Conservation (phyloP, 1,284 basidiomycete genomes). For the Mycena sp. region DNA sequence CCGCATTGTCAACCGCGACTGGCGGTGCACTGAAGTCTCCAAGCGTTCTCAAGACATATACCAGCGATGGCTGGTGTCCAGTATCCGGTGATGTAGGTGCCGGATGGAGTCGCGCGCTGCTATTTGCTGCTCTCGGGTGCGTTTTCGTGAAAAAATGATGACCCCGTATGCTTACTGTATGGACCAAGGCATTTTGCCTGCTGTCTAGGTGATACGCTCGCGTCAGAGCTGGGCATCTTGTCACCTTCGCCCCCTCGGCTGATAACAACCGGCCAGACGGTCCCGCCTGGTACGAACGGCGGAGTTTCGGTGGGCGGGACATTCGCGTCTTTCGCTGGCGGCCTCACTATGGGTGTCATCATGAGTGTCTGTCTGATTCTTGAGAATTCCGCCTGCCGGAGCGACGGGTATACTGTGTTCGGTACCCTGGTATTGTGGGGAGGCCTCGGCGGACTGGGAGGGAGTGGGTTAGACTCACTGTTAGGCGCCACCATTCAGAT, state of each 20-base stretch:
- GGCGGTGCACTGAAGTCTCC: constrained; percentile 18
- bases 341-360: constrained; percentile 73
- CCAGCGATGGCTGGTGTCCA: constrained; percentile 60
- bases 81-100: constrained; percentile 48
- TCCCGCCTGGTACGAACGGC: constrained; percentile 94
- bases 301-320: constrained; percentile 84
- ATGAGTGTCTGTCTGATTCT: constrained; percentile 67
- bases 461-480: constrained; percentile 86
- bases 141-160: constrained; percentile 20
- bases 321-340: constrained; percentile 78
- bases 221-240: constrained; percentile 87
- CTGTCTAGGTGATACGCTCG: constrained; percentile 84
- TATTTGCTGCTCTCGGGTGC: constrained; percentile 78
- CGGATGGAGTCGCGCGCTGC: constrained; percentile 65
- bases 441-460: constrained; percentile 71
- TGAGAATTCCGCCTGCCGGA: constrained; percentile 66
- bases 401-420: constrained; percentile 47
- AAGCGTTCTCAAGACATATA: constrained; percentile 26
- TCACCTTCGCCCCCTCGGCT: constrained; percentile 74
- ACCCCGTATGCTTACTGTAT: constrained; percentile 9
- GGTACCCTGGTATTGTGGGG: constrained; percentile 67
- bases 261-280: constrained; percentile 75
- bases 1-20: constrained; percentile 30
- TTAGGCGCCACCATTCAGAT: constrained; percentile 90
- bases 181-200: constrained; percentile 77